A percentile compares a stretch with the other conserved stretches of the same genome.
Conservation (phyloP, 2,329 filamentous ascomycete species). For the Ceratocystis alfenasii region DNA sequence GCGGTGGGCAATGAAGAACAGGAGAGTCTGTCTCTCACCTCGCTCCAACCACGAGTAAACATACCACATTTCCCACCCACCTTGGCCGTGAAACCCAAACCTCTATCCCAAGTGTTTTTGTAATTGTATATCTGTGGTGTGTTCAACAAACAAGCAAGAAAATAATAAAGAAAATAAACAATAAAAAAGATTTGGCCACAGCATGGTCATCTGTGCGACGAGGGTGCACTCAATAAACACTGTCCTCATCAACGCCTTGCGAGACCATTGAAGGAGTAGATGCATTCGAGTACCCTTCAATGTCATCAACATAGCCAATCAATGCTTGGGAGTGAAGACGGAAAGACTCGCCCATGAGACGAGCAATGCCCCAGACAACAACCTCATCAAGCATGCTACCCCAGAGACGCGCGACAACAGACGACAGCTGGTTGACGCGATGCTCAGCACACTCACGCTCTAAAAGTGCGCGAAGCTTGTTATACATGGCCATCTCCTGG, state of each 20-base stretch:
- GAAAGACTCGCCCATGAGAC: constrained; percentile 96
- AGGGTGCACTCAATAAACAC: constrained; percentile 53
- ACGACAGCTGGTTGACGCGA: constrained; percentile 69
- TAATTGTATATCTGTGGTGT: constrained; percentile 6
- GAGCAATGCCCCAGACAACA: constrained; percentile 94
- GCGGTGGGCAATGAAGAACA: constrained; percentile 26
- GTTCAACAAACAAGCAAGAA: constrained; percentile 23
- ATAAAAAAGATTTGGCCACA: neutral
- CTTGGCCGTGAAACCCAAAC: constrained; percentile 7
- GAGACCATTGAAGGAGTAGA: constrained; percentile 62
- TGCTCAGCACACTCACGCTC: constrained; percentile 34
- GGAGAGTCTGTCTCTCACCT: constrained; percentile 22
- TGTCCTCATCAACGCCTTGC: constrained; percentile 58
- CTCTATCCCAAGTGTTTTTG: constrained; percentile 8
- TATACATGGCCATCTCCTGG: constrained; percentile 80
- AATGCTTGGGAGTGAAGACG: constrained; percentile 92
- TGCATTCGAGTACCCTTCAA: constrained; percentile 55
- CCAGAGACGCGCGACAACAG: constrained; percentile 91
- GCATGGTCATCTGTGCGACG: constrained; percentile 20
- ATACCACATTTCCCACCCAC: constrained; percentile 10
- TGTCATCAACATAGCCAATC: constrained; percentile 82
- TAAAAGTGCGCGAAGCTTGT: constrained; percentile 80
- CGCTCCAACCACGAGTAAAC: constrained; percentile 15
- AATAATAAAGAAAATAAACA: constrained; percentile 23
- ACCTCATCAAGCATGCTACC: constrained; percentile 97